These are phyloP conservation scores for Diospyros kaki DNA, from an alignment of 148 eudicot genomes.

Conservation along the genomic window DNA sequence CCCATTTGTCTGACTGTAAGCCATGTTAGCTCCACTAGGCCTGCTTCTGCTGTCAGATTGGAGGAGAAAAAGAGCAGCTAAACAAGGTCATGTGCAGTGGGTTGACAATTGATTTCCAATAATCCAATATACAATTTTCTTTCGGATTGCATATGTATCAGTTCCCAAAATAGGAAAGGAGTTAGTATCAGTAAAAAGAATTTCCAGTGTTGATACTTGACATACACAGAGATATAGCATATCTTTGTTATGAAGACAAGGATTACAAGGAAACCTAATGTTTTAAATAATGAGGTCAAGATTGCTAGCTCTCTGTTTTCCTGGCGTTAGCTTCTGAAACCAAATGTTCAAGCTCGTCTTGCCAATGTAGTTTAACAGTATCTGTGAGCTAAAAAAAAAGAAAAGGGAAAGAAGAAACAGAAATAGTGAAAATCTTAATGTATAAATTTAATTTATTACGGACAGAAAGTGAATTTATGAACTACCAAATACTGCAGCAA, in stretches of 20 bases:
- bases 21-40: background rate
- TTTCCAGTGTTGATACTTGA: background rate
- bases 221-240: conserved; percentile 1
- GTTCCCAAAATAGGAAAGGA: background rate
- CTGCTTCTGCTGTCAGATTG: no score
- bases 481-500: background rate
- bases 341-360: conserved; percentile 79
- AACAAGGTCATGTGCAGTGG: no score
- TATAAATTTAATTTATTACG: no score
- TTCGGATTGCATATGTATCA: background rate
- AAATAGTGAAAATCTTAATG: no score
- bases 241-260: conserved; percentile 6
- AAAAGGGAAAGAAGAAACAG: background rate
- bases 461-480: background rate
- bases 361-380: conserved; percentile 55
- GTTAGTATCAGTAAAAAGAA: background rate
- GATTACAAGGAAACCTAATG: background rate
- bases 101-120: no score
- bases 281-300: no score
- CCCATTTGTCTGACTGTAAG: background rate
- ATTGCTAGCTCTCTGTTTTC: conserved; percentile 29
- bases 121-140: background rate
- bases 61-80: no score
- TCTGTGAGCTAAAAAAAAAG: conserved; percentile 40
- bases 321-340: conserved; percentile 58